These are phyloP conservation scores for Dioscorea cayenensis DNA, from an alignment of 116 monocot genomes.

Conservation along the genomic window DNA sequence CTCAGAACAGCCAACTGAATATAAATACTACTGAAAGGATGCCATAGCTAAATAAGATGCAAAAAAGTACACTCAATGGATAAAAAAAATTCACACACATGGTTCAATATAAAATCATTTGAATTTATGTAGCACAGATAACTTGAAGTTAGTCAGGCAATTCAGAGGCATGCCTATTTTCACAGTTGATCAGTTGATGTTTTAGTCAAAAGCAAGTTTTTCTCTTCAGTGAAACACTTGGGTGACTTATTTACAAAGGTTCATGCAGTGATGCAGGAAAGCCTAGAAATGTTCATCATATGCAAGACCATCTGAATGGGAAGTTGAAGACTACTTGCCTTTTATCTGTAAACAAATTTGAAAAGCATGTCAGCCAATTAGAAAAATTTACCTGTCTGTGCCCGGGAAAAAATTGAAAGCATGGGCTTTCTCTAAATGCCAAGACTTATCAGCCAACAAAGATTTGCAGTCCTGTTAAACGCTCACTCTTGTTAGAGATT, in stretches of 20 bases:
- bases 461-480: constrained; percentile 63
- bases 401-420: constrained; percentile 97
- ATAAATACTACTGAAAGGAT: not conserved
- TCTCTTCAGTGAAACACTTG: no score
- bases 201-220: no score
- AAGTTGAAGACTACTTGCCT: not conserved
- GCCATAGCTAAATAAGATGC: not conserved
- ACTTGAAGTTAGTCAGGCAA: not conserved
- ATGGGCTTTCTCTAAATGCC: constrained; percentile 94
- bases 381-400: constrained; percentile 61
- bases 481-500: constrained; percentile 10
- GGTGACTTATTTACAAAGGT: no score
- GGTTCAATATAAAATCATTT: not conserved
- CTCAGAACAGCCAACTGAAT: no score
- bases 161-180: not conserved
- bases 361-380: not conserved
- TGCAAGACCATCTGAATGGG: not conserved
- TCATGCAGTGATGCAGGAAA: not conserved
- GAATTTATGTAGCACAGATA: not conserved
- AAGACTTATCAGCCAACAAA: constrained; percentile 56
- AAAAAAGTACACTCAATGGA: not conserved
- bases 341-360: not conserved
- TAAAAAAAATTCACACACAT: not conserved
- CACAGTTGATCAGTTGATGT: no score
- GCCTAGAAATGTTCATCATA: not conserved